Conservation (phyloP, 805 yeast genomes). For the Myxozyma kluyveri region DNA sequence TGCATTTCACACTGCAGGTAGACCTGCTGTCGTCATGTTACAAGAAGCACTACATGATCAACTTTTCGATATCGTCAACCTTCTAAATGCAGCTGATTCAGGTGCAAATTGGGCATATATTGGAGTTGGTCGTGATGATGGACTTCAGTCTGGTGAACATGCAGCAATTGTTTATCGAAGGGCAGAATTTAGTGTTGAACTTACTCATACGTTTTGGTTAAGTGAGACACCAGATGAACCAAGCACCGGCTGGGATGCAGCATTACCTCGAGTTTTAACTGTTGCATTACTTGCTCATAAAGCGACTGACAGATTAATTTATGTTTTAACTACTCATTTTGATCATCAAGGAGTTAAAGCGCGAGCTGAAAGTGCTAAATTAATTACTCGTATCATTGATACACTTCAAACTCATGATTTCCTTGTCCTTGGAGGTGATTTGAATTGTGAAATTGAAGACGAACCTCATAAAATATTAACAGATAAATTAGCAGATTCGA, state of each 20-base stretch:
- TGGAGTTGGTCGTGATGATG: constrained; percentile 55
- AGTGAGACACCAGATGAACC: constrained; percentile 56
- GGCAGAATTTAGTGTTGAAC: constrained; percentile 42
- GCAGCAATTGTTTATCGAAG: constrained; percentile 48
- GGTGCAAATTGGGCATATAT: constrained; percentile 46
- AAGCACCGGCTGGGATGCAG: constrained; percentile 53
- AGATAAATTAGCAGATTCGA: constrained; percentile 41
- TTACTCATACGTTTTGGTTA: constrained; percentile 51
- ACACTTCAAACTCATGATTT: constrained; percentile 40
- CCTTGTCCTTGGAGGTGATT: constrained; percentile 54
- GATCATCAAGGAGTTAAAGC: constrained; percentile 50
- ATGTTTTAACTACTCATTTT: constrained; percentile 49
- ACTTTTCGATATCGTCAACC: constrained; percentile 44
- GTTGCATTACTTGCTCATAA: constrained; percentile 37
- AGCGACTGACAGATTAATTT: constrained; percentile 31
- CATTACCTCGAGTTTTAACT: constrained; percentile 43
- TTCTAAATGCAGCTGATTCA: constrained; percentile 29
- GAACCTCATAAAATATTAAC: constrained; percentile 45
- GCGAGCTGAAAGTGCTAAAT: constrained; percentile 47
- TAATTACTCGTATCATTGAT: constrained; percentile 39
- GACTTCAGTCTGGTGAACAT: constrained; percentile 49
- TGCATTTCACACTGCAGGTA: constrained; percentile 38
- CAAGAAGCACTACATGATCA: constrained; percentile 52
- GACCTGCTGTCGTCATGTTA: constrained; percentile 45
- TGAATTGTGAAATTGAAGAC: constrained; percentile 51